Evolutionary conservation across 805 yeast genomes (phyloP), one percentile per base, ranked within the genome.

Genomic region (Wickerhamiella nectarea): DNA sequence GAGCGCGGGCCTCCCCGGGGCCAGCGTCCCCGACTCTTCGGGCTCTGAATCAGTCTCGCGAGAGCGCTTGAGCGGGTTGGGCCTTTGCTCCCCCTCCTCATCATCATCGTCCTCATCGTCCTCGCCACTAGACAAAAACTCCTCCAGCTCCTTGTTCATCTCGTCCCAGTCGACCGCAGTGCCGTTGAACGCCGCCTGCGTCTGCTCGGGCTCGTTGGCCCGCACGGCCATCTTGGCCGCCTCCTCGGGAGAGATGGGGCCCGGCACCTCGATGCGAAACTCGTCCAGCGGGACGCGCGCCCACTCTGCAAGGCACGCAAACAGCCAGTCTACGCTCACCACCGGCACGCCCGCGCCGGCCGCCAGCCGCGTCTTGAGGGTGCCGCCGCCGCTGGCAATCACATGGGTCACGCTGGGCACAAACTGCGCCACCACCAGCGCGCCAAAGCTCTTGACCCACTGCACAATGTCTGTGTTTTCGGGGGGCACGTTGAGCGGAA

Each of bases 401-500:
- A 89, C 81, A 60, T 89, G 98, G 0, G 97, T 91, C 2, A 93
- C 87, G 1, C 73, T 65, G 14, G 75, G 74, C 37, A 72, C 68
- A 19, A 81, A 77, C 46, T 83, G 86, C 3, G 76, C 67, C 1
- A 80, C 80, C 6, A 89, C 86, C 2, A 68, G 68, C 0, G 95
- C 96, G 1, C 98, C 98, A 68, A 89, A 89, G 44, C 87, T 83
- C 40, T 74, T 72, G 10, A 89, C 82, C 96, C 97, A 89, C 18
- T 79, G 75, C 1, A 87, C 95, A 36, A 91, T 82, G 57, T 85
- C 95, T 3, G 93, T 91, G 26, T 70, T 64, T 42, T 80, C 78
- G 14, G 82, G 63, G 44, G 75, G 71, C 10, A 78, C 69, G 1
- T 91, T 91, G n/a, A 84, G 57, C 1, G 96, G 96, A 18, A 91